These are phyloP conservation scores for Hygrophoropsis aurantiaca DNA, from an alignment of 768 basidiomycete species.

Conservation along the genomic window DNA sequence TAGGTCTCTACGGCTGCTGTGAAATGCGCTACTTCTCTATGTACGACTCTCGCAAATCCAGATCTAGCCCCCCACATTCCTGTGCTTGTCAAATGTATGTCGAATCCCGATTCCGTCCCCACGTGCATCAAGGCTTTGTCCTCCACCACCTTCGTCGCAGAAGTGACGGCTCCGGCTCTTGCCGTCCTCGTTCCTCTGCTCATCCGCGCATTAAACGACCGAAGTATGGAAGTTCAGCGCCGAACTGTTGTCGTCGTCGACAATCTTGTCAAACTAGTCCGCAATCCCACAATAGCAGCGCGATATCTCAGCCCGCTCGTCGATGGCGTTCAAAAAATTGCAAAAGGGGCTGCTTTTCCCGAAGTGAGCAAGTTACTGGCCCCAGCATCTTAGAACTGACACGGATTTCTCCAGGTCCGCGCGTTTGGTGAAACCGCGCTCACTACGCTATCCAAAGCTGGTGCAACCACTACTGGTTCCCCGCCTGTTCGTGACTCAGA, in stretches of 20 bases:
- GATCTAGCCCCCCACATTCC: constrained; percentile 90
- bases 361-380: constrained; percentile 53
- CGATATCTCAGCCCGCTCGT: constrained; percentile 84
- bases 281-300: constrained; percentile 87
- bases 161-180: constrained; percentile 94
- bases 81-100: constrained; percentile 91
- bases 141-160: constrained; percentile 93
- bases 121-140: constrained; percentile 94
- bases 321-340: constrained; percentile 88
- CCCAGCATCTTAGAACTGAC: constrained; percentile 11
- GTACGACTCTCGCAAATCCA: constrained; percentile 88
- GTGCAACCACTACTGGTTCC: constrained; percentile 73
- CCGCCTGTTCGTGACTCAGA: constrained; percentile 73
- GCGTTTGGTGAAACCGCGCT: constrained; percentile 89
- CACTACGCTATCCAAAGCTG: constrained; percentile 76
- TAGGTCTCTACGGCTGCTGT: constrained; percentile 84
- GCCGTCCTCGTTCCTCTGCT: constrained; percentile 94
- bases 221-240: constrained; percentile 95
- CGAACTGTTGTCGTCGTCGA: constrained; percentile 93
- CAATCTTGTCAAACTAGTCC: constrained; percentile 96
- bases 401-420: constrained; percentile 57
- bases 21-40: constrained; percentile 88
- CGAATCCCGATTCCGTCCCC: constrained; percentile 82
- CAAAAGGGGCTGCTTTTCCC: constrained; percentile 90
- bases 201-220: constrained; percentile 87